Conservation (phyloP, 2,329 filamentous ascomycete species). For the Cryphonectria radicalis region DNA sequence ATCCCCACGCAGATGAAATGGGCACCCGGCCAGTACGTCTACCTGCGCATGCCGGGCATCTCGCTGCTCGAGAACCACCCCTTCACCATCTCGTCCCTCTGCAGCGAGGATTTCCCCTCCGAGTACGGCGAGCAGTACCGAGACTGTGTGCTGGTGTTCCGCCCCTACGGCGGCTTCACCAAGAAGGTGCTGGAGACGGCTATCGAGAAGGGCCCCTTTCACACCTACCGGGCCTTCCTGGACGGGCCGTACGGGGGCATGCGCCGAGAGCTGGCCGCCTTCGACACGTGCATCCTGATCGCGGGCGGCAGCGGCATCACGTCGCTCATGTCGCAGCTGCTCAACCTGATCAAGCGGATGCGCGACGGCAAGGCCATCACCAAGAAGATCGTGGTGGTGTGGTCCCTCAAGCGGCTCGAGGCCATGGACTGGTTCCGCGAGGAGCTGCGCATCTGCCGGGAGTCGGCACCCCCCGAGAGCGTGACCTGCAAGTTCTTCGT, state of each 20-base stretch:
- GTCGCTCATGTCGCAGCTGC: constrained; percentile 85
- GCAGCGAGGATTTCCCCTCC: constrained; percentile 90
- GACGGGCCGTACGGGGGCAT: constrained; percentile 96
- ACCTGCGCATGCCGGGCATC: constrained; percentile 91
- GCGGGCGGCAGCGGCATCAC: constrained; percentile 95
- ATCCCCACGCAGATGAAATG: constrained; percentile 92
- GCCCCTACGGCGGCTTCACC: constrained; percentile 90
- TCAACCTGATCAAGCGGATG: constrained; percentile 96
- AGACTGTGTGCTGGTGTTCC: constrained; percentile 89
- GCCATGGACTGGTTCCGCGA: constrained; percentile 98
- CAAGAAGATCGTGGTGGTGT: constrained; percentile 88
- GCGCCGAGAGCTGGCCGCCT: constrained; percentile 85
- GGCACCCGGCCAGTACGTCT: constrained; percentile 93
- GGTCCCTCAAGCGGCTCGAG: constrained; percentile 88
- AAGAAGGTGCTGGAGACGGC: constrained; percentile 81
- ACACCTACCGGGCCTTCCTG: constrained; percentile 89
- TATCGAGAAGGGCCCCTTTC: constrained; percentile 83
- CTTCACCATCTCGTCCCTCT: constrained; percentile 91
- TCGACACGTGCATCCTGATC: constrained; percentile 91
- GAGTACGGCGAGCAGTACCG: constrained; percentile 86
- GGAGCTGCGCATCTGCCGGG: constrained; percentile 87
- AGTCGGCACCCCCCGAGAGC: constrained; percentile 84
- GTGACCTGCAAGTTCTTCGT: constrained; percentile 96
- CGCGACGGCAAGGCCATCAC: constrained; percentile 93
- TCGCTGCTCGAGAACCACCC: constrained; percentile 91